Percentiles rank a stretch among this genome's conserved stretches.
phyloP scores from a whole-genome alignment of 768 basidiomycete genomes.

The Boletus barrowsii region DNA sequence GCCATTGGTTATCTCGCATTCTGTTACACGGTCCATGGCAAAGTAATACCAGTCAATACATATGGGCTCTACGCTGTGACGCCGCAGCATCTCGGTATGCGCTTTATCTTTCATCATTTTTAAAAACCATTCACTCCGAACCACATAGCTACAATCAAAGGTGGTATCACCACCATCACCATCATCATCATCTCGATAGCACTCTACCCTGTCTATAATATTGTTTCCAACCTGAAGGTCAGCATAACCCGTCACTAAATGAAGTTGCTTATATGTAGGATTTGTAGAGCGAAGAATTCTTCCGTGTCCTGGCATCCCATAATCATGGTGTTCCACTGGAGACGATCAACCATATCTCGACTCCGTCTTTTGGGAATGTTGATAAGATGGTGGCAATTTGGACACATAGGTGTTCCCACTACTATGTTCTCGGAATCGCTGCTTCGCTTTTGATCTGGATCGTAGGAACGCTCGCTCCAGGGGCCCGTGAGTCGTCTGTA shows the following conservation, averaged over 20 bases:
- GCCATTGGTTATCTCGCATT: constrained; percentile 30
- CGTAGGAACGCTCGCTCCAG: constrained; percentile 22
- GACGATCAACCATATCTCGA: constrained; percentile 22
- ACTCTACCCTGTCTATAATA: constrained; percentile 19
- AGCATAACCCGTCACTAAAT: not conserved
- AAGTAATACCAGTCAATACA: constrained; percentile 23
- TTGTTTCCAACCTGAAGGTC: constrained; percentile 20
- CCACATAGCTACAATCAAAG: constrained; percentile 24
- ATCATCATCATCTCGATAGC: constrained; percentile 30
- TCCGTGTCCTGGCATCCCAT: constrained; percentile 17
- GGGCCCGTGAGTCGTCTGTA: constrained; percentile 17
- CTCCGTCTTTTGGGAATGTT: constrained; percentile 19
- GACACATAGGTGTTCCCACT: constrained; percentile 18
- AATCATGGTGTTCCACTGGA: constrained; percentile 22
- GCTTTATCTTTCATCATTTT: not conserved
- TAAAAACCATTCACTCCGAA: not conserved
- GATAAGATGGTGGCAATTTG: constrained; percentile 16
- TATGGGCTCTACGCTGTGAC: constrained; percentile 22
- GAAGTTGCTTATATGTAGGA: not conserved
- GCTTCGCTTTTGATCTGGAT: constrained; percentile 20
- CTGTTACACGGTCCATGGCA: constrained; percentile 26
- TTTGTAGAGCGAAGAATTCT: constrained; percentile 28
- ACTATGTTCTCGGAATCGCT: constrained; percentile 19
- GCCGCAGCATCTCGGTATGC: constrained; percentile 20
- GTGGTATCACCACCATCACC: constrained; percentile 28